phyloP scores from a whole-genome alignment of 2,329 filamentous ascomycete species.

The Dothistroma pini region DNA sequence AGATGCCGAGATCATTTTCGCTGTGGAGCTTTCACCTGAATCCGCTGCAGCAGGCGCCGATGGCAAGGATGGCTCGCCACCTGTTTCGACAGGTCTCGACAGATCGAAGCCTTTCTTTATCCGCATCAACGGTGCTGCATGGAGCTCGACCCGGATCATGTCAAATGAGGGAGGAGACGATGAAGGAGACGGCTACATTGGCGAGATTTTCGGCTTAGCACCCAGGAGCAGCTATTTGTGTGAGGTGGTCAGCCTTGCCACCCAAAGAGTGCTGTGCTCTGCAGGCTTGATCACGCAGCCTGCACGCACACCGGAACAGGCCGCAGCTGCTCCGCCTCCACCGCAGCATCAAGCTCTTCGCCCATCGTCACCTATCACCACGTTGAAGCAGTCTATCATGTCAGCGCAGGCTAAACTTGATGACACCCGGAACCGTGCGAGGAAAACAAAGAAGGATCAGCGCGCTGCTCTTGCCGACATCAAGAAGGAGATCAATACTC shows the following conservation, averaged over 20 bases:
- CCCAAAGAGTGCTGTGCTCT: conserved; percentile 64
- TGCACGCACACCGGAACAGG: conserved; percentile 56
- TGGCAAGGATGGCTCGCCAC: conserved; percentile 38
- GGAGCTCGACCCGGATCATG: conserved; percentile 71
- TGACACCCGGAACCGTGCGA: conserved; percentile 66
- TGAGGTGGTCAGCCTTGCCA: conserved; percentile 68
- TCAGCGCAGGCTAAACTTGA: conserved; percentile 66
- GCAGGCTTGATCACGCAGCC: conserved; percentile 67
- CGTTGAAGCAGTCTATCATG: conserved; percentile 70
- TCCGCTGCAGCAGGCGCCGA: conserved; percentile 24
- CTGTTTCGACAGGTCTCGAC: conserved; percentile 53
- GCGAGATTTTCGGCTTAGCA: conserved; percentile 64
- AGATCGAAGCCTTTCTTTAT: conserved; percentile 73
- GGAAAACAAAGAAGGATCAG: conserved; percentile 70
- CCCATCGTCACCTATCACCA: conserved; percentile 73
- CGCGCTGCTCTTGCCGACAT: conserved; percentile 64
- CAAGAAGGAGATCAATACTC: conserved; percentile 69
- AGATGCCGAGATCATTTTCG: conserved; percentile 71
- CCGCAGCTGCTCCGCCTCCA: conserved; percentile 48
- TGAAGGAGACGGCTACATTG: conserved; percentile 59
- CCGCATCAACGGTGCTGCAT: conserved; percentile 71
- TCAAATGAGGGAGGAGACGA: conserved; percentile 33
- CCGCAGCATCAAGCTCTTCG: conserved; percentile 62
- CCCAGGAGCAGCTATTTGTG: conserved; percentile 73
- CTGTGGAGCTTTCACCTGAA: conserved; percentile 34